A percentile compares a stretch with the other conserved stretches of the same genome.
Conservation (phyloP, 2,329 filamentous ascomycete genomes). For the Trichoderma aggressivum region DNA sequence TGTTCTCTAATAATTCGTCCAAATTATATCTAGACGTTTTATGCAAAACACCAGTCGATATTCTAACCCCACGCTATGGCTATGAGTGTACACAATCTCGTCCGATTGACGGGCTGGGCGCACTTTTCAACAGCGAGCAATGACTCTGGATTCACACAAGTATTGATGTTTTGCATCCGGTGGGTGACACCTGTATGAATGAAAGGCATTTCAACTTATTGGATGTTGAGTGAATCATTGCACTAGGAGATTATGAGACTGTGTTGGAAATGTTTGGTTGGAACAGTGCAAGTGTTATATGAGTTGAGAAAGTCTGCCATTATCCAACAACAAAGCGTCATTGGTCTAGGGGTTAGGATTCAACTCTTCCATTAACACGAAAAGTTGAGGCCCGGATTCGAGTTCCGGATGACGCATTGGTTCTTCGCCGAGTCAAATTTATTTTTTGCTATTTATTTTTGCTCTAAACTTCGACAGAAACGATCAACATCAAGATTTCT, state of each 20-base stretch:
- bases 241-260: neutral
- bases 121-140: too few species aligned
- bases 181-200: neutral
- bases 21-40: too few species aligned
- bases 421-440: neutral
- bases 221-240: neutral
- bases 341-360: slow-evolving; percentile 30
- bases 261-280: neutral
- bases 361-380: slow-evolving; percentile 25
- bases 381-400: slow-evolving; percentile 30
- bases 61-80: too few species aligned
- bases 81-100: too few species aligned
- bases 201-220: neutral
- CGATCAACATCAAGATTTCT: neutral
- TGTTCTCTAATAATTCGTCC: too few species aligned
- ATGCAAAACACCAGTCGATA: too few species aligned
- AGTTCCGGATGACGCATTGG: slow-evolving; percentile 27
- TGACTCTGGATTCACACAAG: too few species aligned
- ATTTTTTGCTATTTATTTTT: slow-evolving; percentile 12
- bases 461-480: neutral
- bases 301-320: neutral
- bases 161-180: too few species aligned
- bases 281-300: neutral
- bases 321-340: slow-evolving; percentile 20
- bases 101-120: too few species aligned